Percentiles rank a stretch among this genome's conserved stretches.
phyloP scores from a whole-genome alignment of 31 red algal genomes.

The Odonthalia washingtoniensis region DNA sequence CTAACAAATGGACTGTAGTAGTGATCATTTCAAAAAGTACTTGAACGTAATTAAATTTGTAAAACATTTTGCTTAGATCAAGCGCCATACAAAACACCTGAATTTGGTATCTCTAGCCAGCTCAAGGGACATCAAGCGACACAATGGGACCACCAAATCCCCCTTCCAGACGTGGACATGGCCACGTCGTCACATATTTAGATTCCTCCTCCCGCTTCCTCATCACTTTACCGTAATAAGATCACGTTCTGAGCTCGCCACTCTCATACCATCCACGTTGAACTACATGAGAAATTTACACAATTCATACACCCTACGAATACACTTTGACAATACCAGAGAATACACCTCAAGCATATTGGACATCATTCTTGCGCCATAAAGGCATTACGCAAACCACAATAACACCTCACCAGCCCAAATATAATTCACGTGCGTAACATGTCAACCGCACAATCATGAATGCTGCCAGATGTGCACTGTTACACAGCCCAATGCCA shows the following conservation, averaged over 20 bases:
- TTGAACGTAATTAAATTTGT: too few relatives aligned
- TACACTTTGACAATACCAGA: not conserved
- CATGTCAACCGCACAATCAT: not conserved
- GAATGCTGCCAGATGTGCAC: not conserved
- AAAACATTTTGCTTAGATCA: too few relatives aligned
- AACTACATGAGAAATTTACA: not conserved
- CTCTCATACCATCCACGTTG: too few relatives aligned
- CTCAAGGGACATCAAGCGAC: not conserved
- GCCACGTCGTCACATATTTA: not conserved
- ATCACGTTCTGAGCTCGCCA: not conserved
- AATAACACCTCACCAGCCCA: not conserved
- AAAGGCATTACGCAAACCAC: slow-evolving; percentile 12
- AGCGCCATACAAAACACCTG: not conserved
- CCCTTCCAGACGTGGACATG: not conserved
- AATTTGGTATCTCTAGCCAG: not conserved
- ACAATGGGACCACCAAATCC: not conserved
- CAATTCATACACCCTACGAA: not conserved
- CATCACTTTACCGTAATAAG: too few relatives aligned
- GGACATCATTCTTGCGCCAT: not conserved
- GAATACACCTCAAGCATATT: too few relatives aligned
- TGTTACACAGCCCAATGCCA: not conserved
- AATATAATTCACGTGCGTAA: not conserved
- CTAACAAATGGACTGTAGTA: too few relatives aligned
- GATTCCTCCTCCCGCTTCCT: too few relatives aligned
- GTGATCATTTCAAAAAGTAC: too few relatives aligned